Base-by-base conservation (phyloP, 805 yeast species). In the Brettanomyces naardenensis region DNA sequence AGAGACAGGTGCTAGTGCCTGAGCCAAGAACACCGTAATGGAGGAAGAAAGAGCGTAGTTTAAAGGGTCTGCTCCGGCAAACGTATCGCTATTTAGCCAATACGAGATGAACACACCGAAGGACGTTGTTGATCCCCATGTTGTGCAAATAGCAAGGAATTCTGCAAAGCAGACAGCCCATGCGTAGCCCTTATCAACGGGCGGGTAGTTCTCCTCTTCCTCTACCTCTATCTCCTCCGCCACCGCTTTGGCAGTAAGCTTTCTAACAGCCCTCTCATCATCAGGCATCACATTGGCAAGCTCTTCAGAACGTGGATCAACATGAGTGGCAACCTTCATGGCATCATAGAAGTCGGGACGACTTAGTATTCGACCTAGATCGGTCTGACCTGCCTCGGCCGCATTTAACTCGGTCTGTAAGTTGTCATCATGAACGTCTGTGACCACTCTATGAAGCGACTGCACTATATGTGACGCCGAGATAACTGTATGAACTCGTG, bases 41-140 rank as follows among this genome's bases (percentile, higher is more conserved):
- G 86, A 84, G 0, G 84, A 80, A 37, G 78, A 68, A 39, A 73
- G 55, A 2, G 84, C 80, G 50, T 71, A 80, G 43, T 78, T 80
- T 37, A 69, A 55, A 23, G 67, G 63, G 2, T 67, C 54, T 0
- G 80, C 82, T 1, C 77, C 80, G 0, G 58, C 54, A 46, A 71
- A 77, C 1, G 65, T 61, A 17, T 66, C 56, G 36, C 69, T 53
- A 28, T 69, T 67, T 15, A 76, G 39, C 53, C 76, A 80, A 43
- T 59, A 68, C 1, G 78, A 64, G 31, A 80, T 59, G 45, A 71
- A 77, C 2, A 80, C 71, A 39, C 82, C 83, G 52, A 69, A 80
- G 10, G 75, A 74, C 9, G 68, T 58, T 40, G 75, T 75, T 47
- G 76, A 67, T 5, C 88, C 88, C 86, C 87, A 80, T 0, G 83